Conservation (phyloP, 2,329 filamentous ascomycete genomes). For the Incumbomyces lentus region DNA sequence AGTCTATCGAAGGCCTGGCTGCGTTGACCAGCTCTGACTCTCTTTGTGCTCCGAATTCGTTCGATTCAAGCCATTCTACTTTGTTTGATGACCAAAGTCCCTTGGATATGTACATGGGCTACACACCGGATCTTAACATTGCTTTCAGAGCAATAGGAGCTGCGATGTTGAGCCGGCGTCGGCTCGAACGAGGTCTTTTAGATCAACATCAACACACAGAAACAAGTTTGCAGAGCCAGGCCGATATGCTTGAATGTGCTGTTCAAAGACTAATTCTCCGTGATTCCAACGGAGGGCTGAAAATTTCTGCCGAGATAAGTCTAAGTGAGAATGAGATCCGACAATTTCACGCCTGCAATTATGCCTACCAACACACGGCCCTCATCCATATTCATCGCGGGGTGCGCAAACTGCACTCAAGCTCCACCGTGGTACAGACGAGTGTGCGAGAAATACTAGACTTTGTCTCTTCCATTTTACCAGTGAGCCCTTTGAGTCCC, state of each 20-base stretch:
- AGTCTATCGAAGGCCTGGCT: constrained; percentile 33
- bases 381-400: constrained; percentile 34
- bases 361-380: constrained; percentile 34
- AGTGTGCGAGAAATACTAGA: constrained; percentile 28
- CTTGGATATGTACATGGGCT: constrained; percentile 35
- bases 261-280: no score
- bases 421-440: no score
- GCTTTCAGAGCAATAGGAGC: constrained; percentile 32
- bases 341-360: constrained; percentile 32
- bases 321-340: no score
- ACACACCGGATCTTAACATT: constrained; percentile 29
- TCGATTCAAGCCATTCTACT: no score
- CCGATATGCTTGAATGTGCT: no score
- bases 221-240: no score
- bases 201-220: no score
- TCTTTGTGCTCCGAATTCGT: constrained; percentile 1
- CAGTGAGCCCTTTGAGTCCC: constrained; percentile 30
- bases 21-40: constrained; percentile 31
- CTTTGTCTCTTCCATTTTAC: constrained; percentile 29
- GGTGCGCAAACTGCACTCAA: constrained; percentile 22
- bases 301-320: no score
- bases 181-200: no score
- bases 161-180: constrained; percentile 8
- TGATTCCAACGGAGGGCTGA: no score
- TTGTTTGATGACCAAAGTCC: constrained; percentile 23